phyloP scores from a whole-genome alignment of 2,329 filamentous ascomycete species.

The Trichophaea hybrida region DNA sequence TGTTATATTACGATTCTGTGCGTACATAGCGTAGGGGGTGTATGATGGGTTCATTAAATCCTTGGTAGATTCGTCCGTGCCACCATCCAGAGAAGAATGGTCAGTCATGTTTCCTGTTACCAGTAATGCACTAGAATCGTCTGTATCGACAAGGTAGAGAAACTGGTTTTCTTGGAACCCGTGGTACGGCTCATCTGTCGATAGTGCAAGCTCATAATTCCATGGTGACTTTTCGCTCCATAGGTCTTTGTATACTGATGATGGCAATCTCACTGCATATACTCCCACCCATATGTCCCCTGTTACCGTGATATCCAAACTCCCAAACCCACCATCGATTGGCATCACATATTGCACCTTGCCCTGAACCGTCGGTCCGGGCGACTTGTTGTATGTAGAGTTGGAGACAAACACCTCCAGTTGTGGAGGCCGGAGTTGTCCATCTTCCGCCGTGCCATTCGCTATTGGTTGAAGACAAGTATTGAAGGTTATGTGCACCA shows the following conservation, averaged over 20 bases:
- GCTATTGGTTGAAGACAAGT: conserved; percentile 63
- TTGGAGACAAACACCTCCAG: conserved; percentile 65
- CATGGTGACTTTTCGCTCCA: conserved; percentile 35
- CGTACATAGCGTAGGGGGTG: conserved; percentile 65
- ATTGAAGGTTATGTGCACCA: conserved; percentile 70
- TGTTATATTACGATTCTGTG: conserved; percentile 40
- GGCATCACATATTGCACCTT: conserved; percentile 36
- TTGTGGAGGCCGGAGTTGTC: conserved; percentile 44
- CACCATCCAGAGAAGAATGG: conserved; percentile 42
- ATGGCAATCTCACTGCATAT: conserved; percentile 50
- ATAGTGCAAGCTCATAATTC: conserved; percentile 69
- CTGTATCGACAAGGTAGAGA: conserved; percentile 71
- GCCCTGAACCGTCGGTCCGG: conserved; percentile 44
- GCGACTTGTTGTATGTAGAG: conserved; percentile 46
- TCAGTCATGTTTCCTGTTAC: conserved; percentile 59
- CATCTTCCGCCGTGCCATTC: conserved; percentile 30
- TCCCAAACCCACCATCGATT: conserved; percentile 57
- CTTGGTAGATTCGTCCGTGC: conserved; percentile 35
- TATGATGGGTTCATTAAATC: conserved; percentile 8
- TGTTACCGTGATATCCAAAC: conserved; percentile 46
- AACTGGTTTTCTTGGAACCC: conserved; percentile 44
- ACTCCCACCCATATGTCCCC: conserved; percentile 64
- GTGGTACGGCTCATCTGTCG: conserved; percentile 66
- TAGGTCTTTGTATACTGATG: conserved; percentile 38
- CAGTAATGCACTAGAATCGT: conserved; percentile 62